Percentiles rank a stretch among this genome's conserved stretches.
phyloP scores from a whole-genome alignment of 352 stramenopile genomes.

The Phytophthora pini region DNA sequence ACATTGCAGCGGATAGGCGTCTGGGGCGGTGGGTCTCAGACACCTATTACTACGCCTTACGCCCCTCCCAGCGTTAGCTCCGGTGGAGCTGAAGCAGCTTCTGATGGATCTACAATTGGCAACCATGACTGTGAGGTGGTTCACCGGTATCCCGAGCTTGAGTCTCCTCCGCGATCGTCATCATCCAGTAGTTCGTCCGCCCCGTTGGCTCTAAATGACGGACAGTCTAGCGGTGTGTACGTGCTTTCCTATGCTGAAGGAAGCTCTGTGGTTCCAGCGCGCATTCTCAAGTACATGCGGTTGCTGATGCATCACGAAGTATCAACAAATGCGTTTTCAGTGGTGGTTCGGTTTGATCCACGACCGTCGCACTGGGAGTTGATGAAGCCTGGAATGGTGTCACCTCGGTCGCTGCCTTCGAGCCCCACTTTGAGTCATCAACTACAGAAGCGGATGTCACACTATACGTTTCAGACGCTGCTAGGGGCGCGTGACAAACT shows the following conservation, averaged over 20 bases:
- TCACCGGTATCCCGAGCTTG: slow-evolving; percentile 13
- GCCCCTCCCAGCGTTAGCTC: slow-evolving; percentile 28
- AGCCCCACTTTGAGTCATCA: slow-evolving; percentile 75
- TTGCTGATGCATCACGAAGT: slow-evolving; percentile 88
- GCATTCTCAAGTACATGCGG: slow-evolving; percentile 88
- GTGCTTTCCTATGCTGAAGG: slow-evolving; percentile 85
- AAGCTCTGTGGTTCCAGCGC: slow-evolving; percentile 69
- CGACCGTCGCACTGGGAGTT: slow-evolving; percentile 78
- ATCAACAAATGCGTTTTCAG: slow-evolving; percentile 85
- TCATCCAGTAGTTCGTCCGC: slow-evolving; percentile 25
- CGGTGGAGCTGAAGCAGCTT: slow-evolving; percentile 5
- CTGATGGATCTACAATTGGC: slow-evolving; percentile 2
- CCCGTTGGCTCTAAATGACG: slow-evolving; percentile 25
- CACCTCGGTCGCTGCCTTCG: slow-evolving; percentile 70
- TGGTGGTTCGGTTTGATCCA: slow-evolving; percentile 78
- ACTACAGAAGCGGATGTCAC: slow-evolving; percentile 77
- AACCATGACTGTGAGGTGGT: slow-evolving; percentile 7
- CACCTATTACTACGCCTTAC: slow-evolving; percentile 82
- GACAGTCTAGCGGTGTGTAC: slow-evolving; percentile 55
- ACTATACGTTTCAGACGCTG: slow-evolving; percentile 79
- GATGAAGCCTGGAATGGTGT: slow-evolving; percentile 83
- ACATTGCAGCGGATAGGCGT: slow-evolving; percentile 76
- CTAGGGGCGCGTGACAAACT: slow-evolving; percentile 70
- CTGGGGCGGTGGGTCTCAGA: slow-evolving; percentile 85
- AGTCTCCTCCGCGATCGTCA: slow-evolving; percentile 20